These are phyloP conservation scores for Agroathelia rolfsii DNA, from an alignment of 1,284 basidiomycete genomes.

Conservation along the genomic window DNA sequence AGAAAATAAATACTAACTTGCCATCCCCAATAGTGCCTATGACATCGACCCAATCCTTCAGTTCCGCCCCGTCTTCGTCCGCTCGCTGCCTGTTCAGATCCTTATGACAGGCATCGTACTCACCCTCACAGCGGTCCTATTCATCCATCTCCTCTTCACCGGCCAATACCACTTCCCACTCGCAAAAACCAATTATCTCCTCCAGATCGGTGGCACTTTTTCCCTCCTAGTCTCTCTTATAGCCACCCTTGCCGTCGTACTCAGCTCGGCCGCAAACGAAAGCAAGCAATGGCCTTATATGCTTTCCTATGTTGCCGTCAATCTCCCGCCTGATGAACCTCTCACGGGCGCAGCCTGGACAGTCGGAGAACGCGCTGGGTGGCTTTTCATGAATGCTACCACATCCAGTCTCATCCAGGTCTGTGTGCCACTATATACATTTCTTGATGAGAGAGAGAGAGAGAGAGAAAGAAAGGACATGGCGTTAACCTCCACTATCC, in stretches of 20 bases:
- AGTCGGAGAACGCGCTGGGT: conserved; percentile 60
- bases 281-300: conserved; percentile 88
- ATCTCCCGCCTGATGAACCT: conserved; percentile 46
- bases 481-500: conserved; percentile 6
- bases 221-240: conserved; percentile 71
- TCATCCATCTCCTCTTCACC: conserved; percentile 91
- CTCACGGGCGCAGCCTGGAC: conserved; percentile 44
- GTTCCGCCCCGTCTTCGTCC: conserved; percentile 70
- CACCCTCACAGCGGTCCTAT: conserved; percentile 79
- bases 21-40: too few relatives aligned
- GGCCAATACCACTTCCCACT: conserved; percentile 95
- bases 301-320: conserved; percentile 83
- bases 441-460: too few relatives aligned
- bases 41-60: conserved; percentile 60
- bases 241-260: conserved; percentile 71
- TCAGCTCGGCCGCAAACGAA: conserved; percentile 48
- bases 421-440: conserved; percentile 17
- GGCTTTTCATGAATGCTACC: conserved; percentile 83
- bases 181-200: conserved; percentile 82
- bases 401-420: conserved; percentile 83
- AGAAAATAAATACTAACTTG: too few relatives aligned
- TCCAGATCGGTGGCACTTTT: conserved; percentile 78
- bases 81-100: conserved; percentile 87
- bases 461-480: too few relatives aligned
- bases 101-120: conserved; percentile 81